Base-by-base conservation (phyloP, 108 stramenopile genomes). In the Skeletonema potamos region DNA sequence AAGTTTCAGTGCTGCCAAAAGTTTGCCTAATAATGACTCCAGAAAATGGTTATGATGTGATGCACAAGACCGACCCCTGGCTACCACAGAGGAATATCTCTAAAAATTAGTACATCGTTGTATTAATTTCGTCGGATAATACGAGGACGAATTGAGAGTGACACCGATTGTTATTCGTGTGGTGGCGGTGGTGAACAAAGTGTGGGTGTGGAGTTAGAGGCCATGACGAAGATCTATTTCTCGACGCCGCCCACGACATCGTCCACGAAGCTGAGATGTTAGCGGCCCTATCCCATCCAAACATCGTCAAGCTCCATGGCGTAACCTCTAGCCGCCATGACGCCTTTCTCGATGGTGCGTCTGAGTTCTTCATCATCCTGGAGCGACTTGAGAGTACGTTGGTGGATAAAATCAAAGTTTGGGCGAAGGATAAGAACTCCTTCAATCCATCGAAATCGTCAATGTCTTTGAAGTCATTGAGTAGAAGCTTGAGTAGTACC, bases 311-410 rank as follows among this genome's bases (percentile, higher is more conserved):
- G 39, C n/a, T 41, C 39, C 39, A 41, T n/a, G 39, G 39, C 4
- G 39, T 41, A 0, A n/a, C 4, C 0, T 13, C 39, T 2, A 41
- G n/a, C 15, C 32, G 58, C 1, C 30, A 59, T 10, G 58, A 59
- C 11, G 58, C 58, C 58, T 59, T 59, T 34, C 58, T 59, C 9
- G 58, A 32, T 34, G 58, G 58, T 33, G 17, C 20, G 20, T 30
- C 33, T 30, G 18, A 75, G 28, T 95, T 89, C 74, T 95, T 95
- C 76, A 83, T 95, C 32, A 68, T 95, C 9, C 69, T 95, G 7
- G 94, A 95, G 60, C 73, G 15, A n/a, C 39, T 95, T 4, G 79
- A 64, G 12, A 74, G 61, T 3, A 95, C 94, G 2, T 71, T 95
- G 39, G 15, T 15, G 39, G 39, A n/a, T 15, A 41, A 15, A 41